Evolutionary conservation across 2,329 filamentous ascomycete species (phyloP).

Genomic region (Corynespora cassiicola): DNA sequence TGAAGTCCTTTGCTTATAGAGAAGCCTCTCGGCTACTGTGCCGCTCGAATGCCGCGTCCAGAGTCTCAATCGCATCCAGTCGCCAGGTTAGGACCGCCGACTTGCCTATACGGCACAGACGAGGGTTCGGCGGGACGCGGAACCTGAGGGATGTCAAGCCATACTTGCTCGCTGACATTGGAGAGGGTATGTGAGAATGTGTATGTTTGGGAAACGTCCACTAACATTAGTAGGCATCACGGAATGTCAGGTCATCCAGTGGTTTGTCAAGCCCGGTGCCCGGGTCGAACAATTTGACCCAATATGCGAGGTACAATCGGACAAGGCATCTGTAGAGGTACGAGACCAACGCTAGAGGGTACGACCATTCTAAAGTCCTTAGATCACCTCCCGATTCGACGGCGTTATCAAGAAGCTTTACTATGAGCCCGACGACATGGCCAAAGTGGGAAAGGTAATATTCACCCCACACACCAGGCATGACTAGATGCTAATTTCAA

Average conservation of each 20-base stretch:
- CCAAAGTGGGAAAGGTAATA: conserved; percentile 78
- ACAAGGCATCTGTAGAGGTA: conserved; percentile 79
- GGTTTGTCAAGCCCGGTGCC: conserved; percentile 97
- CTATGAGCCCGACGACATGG: conserved; percentile 96
- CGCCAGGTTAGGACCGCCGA: conserved; percentile 22
- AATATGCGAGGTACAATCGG: conserved; percentile 96
- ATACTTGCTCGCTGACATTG: conserved; percentile 83
- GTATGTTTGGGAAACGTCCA: conserved; percentile 1
- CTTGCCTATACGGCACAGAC: conserved; percentile 29
- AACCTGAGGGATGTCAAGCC: conserved; percentile 74
- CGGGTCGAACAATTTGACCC: conserved; percentile 98
- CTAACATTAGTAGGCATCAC: too few relatives aligned
- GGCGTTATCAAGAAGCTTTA: conserved; percentile 96
- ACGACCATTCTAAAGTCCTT: conserved; percentile 14
- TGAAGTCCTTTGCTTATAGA: conserved; percentile 35
- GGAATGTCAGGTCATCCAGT: conserved; percentile 98
- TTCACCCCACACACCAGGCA: neutral
- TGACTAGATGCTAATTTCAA: conserved; percentile 19
- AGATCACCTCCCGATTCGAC: conserved; percentile 95
- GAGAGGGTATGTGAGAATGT: conserved; percentile 67
- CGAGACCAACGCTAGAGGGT: neutral
- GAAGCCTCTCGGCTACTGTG: conserved; percentile 36
- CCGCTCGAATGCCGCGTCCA: conserved; percentile 25
- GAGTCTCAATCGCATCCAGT: conserved; percentile 27
- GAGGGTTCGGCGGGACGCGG: conserved; percentile 48